Evolutionary conservation across 2,329 filamentous ascomycete species (phyloP).

Genomic region (Fusarium guadeloupense): DNA sequence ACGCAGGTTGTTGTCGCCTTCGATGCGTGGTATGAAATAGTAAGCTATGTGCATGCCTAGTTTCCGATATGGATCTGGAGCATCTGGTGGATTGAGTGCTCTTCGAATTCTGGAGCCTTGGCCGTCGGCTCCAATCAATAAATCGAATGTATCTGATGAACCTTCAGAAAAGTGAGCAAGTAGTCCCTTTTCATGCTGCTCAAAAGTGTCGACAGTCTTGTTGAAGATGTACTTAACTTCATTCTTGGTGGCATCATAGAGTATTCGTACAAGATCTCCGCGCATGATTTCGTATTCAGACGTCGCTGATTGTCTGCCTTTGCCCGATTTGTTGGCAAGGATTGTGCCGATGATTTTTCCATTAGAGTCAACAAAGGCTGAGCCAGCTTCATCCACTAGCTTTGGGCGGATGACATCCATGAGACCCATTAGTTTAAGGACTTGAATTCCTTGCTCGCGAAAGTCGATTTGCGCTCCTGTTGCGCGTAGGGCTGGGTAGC

Average conservation of each 20-base stretch:
- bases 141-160: constrained; percentile 12
- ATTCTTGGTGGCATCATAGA: constrained; percentile 46
- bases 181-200: constrained; percentile 22
- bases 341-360: constrained; percentile 18
- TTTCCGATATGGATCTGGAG: constrained; percentile 31
- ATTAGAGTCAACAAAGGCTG: constrained; percentile 3
- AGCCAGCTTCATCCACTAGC: constrained; percentile 16
- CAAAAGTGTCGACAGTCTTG: constrained; percentile 16
- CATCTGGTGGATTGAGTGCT: background rate
- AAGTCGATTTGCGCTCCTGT: constrained; percentile 31
- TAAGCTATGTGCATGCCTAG: constrained; percentile 30
- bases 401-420: constrained; percentile 3
- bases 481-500: constrained; percentile 35
- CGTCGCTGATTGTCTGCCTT: constrained; percentile 49
- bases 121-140: constrained; percentile 24
- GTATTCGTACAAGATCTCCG: constrained; percentile 57
- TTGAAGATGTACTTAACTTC: constrained; percentile 9
- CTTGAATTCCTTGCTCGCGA: constrained; percentile 22
- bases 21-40: constrained; percentile 25
- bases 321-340: constrained; percentile 28
- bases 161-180: constrained; percentile 25
- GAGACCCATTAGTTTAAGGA: constrained; percentile 16
- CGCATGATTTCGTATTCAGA: constrained; percentile 65
- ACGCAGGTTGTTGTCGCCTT: constrained; percentile 21
- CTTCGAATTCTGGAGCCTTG: constrained; percentile 26